Conservation (phyloP, 2,329 filamentous ascomycete species). For the Alternaria dauci region DNA sequence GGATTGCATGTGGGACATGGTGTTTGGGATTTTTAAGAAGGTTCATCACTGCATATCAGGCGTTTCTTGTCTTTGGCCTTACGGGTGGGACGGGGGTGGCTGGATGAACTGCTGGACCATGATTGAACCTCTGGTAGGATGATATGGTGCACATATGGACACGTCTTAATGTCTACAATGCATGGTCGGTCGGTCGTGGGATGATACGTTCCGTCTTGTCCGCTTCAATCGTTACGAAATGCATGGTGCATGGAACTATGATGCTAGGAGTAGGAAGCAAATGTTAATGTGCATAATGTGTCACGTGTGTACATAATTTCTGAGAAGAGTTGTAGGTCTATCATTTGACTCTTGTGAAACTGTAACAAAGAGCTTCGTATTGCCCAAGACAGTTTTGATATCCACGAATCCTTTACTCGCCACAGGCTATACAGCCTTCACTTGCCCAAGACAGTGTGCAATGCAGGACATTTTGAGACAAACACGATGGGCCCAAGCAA, state of each 20-base stretch:
- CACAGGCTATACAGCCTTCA: too few relatives aligned
- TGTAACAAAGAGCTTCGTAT: neutral
- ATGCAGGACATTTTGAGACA: too few relatives aligned
- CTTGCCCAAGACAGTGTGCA: too few relatives aligned
- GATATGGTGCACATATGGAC: slow-evolving; percentile 1
- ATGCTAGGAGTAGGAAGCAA: neutral
- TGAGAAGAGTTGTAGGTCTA: neutral
- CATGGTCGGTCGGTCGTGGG: neutral
- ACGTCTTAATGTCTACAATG: slow-evolving; percentile 6
- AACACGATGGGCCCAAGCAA: too few relatives aligned
- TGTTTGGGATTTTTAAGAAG: neutral
- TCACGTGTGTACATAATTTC: neutral
- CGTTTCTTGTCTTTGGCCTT: slow-evolving; percentile 2
- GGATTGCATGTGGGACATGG: slow-evolving; percentile 15
- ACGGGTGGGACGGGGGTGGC: neutral
- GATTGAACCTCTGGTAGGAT: neutral
- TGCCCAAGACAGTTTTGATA: too few relatives aligned
- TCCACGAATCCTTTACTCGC: too few relatives aligned
- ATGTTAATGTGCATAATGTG: neutral
- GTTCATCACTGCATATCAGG: slow-evolving; percentile 1
- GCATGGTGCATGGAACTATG: neutral
- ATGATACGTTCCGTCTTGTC: neutral
- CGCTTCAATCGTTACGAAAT: neutral
- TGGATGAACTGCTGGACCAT: neutral
- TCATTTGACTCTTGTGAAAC: neutral